phyloP scores from a whole-genome alignment of 306 rosid genomes.

The Fragaria iinumae region DNA sequence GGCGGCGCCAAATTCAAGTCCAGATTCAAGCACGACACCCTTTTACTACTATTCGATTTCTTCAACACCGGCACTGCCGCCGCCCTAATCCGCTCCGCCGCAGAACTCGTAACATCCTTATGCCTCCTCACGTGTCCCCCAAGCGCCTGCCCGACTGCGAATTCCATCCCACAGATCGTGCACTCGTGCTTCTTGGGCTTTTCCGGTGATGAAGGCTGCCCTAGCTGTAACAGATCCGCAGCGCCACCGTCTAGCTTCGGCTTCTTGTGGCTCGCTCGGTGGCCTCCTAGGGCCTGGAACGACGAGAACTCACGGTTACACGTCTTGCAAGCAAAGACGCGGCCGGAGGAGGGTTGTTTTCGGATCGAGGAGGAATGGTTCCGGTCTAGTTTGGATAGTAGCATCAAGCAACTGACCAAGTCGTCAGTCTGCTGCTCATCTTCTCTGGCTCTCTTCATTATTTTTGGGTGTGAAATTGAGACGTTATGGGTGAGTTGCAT shows the following conservation, averaged over 20 bases:
- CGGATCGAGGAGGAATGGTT: neutral
- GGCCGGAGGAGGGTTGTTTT: neutral
- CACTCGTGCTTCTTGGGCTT: slow-evolving; percentile 64
- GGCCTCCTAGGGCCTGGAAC: slow-evolving; percentile 91
- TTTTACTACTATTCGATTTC: slow-evolving; percentile 35
- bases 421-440: slow-evolving; percentile 8
- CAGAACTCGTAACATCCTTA: slow-evolving; percentile 13
- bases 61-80: slow-evolving; percentile 30
- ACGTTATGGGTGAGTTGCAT: neutral
- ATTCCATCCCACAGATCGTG: slow-evolving; percentile 66
- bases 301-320: slow-evolving; percentile 49
- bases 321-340: slow-evolving; percentile 65
- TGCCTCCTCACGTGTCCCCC: slow-evolving; percentile 98
- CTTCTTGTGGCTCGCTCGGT: slow-evolving; percentile 80
- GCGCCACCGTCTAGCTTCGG: slow-evolving; percentile 33
- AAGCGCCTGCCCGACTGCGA: slow-evolving; percentile 76
- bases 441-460: slow-evolving; percentile 54
- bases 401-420: slow-evolving; percentile 46
- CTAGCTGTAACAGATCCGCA: neutral
- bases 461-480: neutral
- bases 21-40: slow-evolving; percentile 46
- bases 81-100: neutral
- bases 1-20: slow-evolving; percentile 48
- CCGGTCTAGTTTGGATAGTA: slow-evolving; percentile 41
- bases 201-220: neutral